Base-by-base conservation (phyloP, 2,329 filamentous ascomycete genomes). In the Pseudogymnoascus sp. region DNA sequence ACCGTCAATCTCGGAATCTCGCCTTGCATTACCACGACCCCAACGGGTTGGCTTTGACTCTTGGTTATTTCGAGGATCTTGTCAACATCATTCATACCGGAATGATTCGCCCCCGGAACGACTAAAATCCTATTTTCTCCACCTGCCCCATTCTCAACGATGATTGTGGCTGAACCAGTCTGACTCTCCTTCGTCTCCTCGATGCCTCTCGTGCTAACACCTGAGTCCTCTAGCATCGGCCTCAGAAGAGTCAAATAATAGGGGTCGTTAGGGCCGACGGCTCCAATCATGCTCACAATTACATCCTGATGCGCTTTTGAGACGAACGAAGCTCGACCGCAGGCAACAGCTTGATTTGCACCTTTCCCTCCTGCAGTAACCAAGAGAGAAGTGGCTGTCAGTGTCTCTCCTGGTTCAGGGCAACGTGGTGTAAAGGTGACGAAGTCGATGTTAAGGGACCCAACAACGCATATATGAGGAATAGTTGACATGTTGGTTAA, bases 401-500 rank as follows among this genome's bases (percentile, higher is more conserved):
- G 34, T 25, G 65, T 66, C 34, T 65, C 64, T 12, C 64, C 64
- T 42, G 59, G 37, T 5, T 9, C 31, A 11, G 64, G 65, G 25
- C 60, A 62, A 3, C 65, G 64, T 12, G 64, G 23, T 5, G 65
- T 65, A 31, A 60, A 62, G 1, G 61, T 63, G 23, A 49, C 63
- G 12, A 65, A 63, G 60, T 66, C 65, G 18, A 49, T 56, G 21
- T 65, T 65, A 18, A 65, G 43, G 9, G 64, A 65, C 6, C 65
- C 64, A 43, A 66, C 63, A 12, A 66, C 34, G 66, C 46, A 56
- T 25, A 56, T 34, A 34, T 28, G 46, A 56, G 89, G 88, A 74
- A 97, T 95, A 7, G 49, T 72, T n/a, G 68, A 18, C 68, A 69
- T 70, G 62, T 59, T 68, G 46, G 23, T 56, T 56, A 42, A 18